Percentiles rank a stretch among this genome's conserved stretches.
Evolutionary conservation across 2,329 filamentous ascomycete genomes (phyloP).

Genomic region (Rhytidhysteron rufulum): DNA sequence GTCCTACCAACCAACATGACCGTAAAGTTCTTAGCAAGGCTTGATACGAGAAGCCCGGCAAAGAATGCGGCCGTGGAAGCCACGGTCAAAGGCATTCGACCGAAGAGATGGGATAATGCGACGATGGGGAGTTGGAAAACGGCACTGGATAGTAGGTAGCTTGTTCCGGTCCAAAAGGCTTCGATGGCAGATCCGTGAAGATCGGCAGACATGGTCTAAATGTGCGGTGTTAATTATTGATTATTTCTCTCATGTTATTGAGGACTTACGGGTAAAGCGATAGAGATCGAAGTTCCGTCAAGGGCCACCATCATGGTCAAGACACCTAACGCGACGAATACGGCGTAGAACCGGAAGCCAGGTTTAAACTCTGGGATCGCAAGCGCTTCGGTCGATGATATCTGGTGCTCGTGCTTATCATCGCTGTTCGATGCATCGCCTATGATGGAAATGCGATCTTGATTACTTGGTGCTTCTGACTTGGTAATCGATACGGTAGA

Average conservation of each 20-base stretch:
- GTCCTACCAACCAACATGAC: conserved; percentile 42
- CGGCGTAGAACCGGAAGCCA: conserved; percentile 22
- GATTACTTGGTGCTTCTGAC: too few species aligned
- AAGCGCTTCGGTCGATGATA: too few species aligned
- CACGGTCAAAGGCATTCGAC: conserved; percentile 44
- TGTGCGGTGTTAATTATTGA: conserved; percentile 2
- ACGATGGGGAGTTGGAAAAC: conserved; percentile 43
- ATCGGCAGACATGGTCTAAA: conserved; percentile 34
- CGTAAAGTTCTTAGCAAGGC: conserved; percentile 32
- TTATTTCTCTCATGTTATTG: not conserved
- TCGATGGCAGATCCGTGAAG: conserved; percentile 34
- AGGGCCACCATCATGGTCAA: conserved; percentile 20
- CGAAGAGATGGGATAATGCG: conserved; percentile 46
- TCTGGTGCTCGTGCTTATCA: too few species aligned
- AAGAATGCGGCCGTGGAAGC: conserved; percentile 42
- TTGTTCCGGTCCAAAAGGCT: conserved; percentile 49
- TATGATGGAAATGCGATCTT: too few species aligned
- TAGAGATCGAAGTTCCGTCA: conserved; percentile 18
- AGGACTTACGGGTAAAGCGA: conserved; percentile 20
- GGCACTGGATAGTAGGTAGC: conserved; percentile 45
- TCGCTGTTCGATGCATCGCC: too few species aligned
- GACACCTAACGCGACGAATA: conserved; percentile 17
- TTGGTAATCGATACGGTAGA: too few species aligned
- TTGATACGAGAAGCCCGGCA: conserved; percentile 42
- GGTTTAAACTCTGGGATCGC: too few species aligned